phyloP scores from a whole-genome alignment of 2,329 filamentous ascomycete species.

The Chrysoporthe austroafricana region DNA sequence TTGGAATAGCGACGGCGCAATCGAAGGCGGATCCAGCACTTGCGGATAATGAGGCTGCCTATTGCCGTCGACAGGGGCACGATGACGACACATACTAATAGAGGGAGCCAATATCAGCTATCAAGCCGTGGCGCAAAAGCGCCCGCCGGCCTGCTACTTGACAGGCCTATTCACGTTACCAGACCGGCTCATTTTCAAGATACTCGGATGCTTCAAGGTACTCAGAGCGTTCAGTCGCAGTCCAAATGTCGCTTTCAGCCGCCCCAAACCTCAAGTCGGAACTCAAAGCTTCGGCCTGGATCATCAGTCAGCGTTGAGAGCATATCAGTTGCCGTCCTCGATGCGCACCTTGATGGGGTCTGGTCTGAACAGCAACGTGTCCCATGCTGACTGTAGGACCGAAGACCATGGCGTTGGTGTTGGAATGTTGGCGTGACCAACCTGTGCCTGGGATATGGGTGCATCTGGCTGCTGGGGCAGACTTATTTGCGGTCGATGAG shows the following conservation, averaged over 20 bases:
- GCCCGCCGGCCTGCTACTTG: neutral
- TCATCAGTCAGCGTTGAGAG: too few relatives aligned
- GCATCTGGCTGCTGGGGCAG: neutral
- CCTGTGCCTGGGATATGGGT: neutral
- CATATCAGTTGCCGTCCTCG: neutral
- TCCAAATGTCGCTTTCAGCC: neutral
- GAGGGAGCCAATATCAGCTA: neutral
- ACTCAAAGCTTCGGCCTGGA: neutral
- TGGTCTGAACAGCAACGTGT: neutral
- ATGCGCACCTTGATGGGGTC: neutral
- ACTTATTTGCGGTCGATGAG: neutral
- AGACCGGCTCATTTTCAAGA: neutral
- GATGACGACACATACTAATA: neutral
- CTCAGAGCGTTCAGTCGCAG: neutral
- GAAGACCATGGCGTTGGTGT: conserved; percentile 1
- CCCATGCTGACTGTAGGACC: neutral
- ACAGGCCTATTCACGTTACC: neutral
- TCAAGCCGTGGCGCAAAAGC: neutral
- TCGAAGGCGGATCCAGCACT: neutral
- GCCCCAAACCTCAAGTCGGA: neutral
- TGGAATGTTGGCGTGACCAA: neutral
- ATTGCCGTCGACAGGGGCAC: neutral
- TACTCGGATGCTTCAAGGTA: neutral
- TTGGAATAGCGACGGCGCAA: neutral
- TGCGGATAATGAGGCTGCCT: neutral